These are phyloP conservation scores for Penicillium diatomitis DNA, from an alignment of 495 filamentous ascomycete species.

Conservation along the genomic window DNA sequence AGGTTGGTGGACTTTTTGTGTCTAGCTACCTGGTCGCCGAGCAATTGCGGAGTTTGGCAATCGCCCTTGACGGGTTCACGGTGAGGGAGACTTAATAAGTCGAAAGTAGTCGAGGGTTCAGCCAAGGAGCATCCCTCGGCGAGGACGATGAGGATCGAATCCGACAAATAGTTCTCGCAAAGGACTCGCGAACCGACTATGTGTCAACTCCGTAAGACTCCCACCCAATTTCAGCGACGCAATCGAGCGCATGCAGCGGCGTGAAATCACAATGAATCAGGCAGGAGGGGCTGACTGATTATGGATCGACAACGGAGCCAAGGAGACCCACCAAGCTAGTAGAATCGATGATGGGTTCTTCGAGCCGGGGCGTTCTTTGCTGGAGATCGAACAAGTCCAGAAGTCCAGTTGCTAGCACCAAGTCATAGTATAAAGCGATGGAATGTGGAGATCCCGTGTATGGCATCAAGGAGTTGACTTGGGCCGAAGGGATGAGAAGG, in stretches of 20 bases:
- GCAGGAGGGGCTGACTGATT: conserved; percentile 1
- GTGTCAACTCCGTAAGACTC: not conserved
- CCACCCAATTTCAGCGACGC: not conserved
- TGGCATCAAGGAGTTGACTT: not conserved
- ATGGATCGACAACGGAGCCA: conserved; percentile 2
- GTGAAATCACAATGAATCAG: conserved; percentile 1
- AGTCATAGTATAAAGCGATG: conserved; percentile 5
- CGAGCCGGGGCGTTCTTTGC: not conserved
- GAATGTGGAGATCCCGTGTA: not conserved
- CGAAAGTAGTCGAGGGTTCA: no score
- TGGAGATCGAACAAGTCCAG: not conserved
- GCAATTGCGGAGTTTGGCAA: no score
- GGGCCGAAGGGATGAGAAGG: not conserved
- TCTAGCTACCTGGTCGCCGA: no score
- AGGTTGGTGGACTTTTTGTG: no score
- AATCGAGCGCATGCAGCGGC: conserved; percentile 2
- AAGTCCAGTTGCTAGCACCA: conserved; percentile 5
- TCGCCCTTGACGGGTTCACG: no score
- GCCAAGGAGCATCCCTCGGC: no score
- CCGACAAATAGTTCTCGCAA: not conserved
- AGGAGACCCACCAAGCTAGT: not conserved
- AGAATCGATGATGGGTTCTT: not conserved
- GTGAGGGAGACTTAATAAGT: no score
- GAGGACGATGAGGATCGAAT: no score
- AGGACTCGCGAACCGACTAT: not conserved